Evolutionary conservation across 2,329 filamentous ascomycete species (phyloP).

Genomic region (Diaporthe sp.): DNA sequence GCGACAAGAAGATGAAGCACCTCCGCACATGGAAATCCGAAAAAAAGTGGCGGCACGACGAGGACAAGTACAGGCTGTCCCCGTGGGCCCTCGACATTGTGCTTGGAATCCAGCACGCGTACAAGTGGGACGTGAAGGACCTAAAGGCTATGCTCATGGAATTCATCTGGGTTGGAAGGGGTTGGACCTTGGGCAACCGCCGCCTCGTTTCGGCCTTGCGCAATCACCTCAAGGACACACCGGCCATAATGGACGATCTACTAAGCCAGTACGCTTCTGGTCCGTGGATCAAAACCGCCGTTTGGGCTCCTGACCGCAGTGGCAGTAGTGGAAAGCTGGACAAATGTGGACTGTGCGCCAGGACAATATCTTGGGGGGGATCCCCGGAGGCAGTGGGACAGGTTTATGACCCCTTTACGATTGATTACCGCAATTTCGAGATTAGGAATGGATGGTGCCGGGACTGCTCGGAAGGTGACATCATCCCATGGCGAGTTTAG

Average conservation of each 20-base stretch:
- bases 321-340: not conserved
- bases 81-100: not conserved
- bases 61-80: accelerated
- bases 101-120: not conserved
- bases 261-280: not conserved
- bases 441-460: not conserved
- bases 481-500: not conserved
- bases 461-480: not conserved
- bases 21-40: not conserved
- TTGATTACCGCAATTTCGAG: not conserved
- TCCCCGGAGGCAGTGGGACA: not conserved
- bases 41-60: accelerated
- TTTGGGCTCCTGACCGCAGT: not conserved
- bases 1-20: not conserved
- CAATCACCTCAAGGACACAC: not conserved
- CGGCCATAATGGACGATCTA: not conserved
- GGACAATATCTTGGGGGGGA: accelerated
- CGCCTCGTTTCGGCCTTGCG: not conserved
- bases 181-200: not conserved
- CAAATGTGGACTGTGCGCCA: not conserved
- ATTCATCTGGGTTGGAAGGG: not conserved
- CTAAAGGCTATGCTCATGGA: not conserved
- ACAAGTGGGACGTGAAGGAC: not conserved
- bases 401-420: not conserved
- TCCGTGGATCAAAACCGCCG: accelerated